phyloP scores from a whole-genome alignment of 139 green algal genomes.

The Asterochloris sp. region DNA sequence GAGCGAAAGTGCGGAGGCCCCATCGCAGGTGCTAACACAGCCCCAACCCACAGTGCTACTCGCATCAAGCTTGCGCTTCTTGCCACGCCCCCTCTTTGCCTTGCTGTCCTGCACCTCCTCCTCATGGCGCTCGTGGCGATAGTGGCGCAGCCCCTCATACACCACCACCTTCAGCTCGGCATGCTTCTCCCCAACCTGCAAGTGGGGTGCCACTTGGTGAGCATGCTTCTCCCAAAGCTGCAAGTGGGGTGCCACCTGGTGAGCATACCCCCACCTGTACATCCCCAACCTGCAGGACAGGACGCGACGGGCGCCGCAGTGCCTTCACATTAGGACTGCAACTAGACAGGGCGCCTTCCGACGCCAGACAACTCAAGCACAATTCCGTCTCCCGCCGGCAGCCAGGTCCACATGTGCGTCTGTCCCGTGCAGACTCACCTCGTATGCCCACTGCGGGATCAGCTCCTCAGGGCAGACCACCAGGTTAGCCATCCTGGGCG shows the following conservation, averaged over 20 bases:
- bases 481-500: background rate
- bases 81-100: background rate
- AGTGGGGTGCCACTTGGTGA: background rate
- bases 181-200: slow-evolving; percentile 13
- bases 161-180: slow-evolving; percentile 31
- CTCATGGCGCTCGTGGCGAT: slow-evolving; percentile 26
- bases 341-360: background rate
- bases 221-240: slow-evolving; percentile 13
- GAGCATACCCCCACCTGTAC: background rate
- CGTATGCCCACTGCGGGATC: slow-evolving; percentile 14
- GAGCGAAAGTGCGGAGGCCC: too few species aligned
- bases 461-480: slow-evolving; percentile 4
- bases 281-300: background rate
- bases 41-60: too few species aligned
- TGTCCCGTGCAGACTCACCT: background rate
- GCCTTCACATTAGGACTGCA: background rate
- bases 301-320: too few species aligned
- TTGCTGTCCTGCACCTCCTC: background rate
- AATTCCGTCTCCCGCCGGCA: too few species aligned
- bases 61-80: background rate
- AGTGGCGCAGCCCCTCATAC: slow-evolving; percentile 42
- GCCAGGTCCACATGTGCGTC: too few species aligned
- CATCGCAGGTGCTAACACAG: too few species aligned
- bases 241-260: background rate
- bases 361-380: background rate